Evolutionary conservation across 2,329 filamentous ascomycete genomes (phyloP), one percentile per base, ranked within the genome.

Genomic region (Exophiala alcalophila): DNA sequence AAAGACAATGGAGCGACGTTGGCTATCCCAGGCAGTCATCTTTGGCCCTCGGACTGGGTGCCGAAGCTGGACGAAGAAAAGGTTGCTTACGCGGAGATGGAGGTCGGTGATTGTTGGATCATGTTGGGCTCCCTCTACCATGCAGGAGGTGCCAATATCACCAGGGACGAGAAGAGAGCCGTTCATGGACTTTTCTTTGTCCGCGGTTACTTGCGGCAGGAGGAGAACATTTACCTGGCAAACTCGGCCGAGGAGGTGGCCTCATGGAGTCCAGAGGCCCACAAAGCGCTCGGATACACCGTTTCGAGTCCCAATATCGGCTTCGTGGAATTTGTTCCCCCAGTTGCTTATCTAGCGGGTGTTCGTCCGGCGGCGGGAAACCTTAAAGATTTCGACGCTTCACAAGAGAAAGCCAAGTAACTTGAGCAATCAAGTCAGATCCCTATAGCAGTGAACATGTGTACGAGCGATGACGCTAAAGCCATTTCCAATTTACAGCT

Each of bases 101-200:
- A 56, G 8, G 54, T 54, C n/a, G 63, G 64, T 1, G 61, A 66
- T 51, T 61, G 53, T 0, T 63, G 65, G 40, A 58, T 66, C 3
- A 63, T 66, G 57, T 48, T 67, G 4, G 56, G 57, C 3, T 57
- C 56, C 8, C 49, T 50, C 10, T 65, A 60, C 31, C 63, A 67
- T 32, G 65, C 61, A 1, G 63, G 60, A 9, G 54, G 59, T 1
- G 49, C 14, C 33, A 61, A 61, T 44, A 55, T 27, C 18, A 60
- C 57, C 3, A 19, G 9, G 9, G 18, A 21, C 28, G 33, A 58
- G 37, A 41, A 54, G 34, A 29, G 54, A 14, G 32, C 52, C 3
- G 35, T 58, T 4, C 56, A 53, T 31, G 47, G 40, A 23, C 38
- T 44, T 16, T 58, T 58, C 33, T 50, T 50, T 29, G 47, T 37